Conservation (phyloP, 352 stramenopile genomes). For the Phytophthora pseudosyringae region DNA sequence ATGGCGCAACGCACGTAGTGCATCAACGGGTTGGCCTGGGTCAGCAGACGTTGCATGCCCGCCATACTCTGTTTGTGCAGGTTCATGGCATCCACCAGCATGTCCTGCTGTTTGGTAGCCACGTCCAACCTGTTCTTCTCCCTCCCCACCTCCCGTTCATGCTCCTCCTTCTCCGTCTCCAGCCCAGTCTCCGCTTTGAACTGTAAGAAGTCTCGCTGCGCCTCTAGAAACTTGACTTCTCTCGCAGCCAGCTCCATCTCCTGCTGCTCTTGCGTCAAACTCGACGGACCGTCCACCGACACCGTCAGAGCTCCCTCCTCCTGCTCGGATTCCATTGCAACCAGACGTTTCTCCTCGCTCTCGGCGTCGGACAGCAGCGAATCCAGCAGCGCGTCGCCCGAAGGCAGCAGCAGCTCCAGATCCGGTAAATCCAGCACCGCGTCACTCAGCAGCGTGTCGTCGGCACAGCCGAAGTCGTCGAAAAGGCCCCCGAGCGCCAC, state of each 20-base stretch:
- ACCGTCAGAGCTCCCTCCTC: not conserved
- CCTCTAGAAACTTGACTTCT: conserved; percentile 63
- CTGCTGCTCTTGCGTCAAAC: not conserved
- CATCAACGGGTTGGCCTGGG: conserved; percentile 48
- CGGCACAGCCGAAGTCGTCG: conserved; percentile 9
- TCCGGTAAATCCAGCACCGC: conserved; percentile 27
- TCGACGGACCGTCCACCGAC: not conserved
- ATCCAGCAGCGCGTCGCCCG: conserved; percentile 22
- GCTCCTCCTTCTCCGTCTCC: not conserved
- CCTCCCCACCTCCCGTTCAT: conserved; percentile 14
- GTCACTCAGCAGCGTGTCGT: conserved; percentile 4
- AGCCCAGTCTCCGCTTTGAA: conserved; percentile 41
- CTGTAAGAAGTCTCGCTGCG: conserved; percentile 61
- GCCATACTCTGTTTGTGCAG: conserved; percentile 55
- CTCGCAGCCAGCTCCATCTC: conserved; percentile 49
- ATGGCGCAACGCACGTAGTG: conserved; percentile 51
- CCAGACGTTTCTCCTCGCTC: not conserved
- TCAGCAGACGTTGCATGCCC: conserved; percentile 47
- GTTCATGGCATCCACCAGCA: conserved; percentile 42
- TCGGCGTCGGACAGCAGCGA: conserved; percentile 12
- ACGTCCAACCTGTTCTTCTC: conserved; percentile 40
- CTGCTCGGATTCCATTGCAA: conserved; percentile 13
- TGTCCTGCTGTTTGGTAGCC: conserved; percentile 31
- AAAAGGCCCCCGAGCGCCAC: conserved; percentile 11
- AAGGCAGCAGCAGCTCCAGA: conserved; percentile 34